Base-by-base conservation (phyloP, 108 stramenopile genomes). In the Pseudonitzschia multiseries region DNA sequence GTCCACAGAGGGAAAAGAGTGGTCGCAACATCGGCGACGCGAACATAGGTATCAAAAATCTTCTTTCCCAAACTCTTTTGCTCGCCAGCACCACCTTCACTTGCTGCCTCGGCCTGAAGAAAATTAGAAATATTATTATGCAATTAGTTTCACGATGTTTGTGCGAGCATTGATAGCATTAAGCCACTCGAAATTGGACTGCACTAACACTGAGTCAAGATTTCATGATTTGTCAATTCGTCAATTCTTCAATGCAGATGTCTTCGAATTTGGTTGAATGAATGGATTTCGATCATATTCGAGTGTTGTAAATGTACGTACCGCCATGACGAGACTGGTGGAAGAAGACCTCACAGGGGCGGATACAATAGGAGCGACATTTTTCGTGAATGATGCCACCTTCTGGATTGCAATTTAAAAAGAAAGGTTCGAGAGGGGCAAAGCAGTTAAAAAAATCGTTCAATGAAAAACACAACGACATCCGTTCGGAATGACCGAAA, bases 1-100 rank as follows among this genome's bases (percentile, higher is more conserved):
- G 96, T 96, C 97, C 97, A 97, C 24, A 97, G 66, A 51, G 97
- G 97, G 66, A 97, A 97, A 28, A 97, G 86, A 52, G 87, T 96
- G 53, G 95, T 96, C 67, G 95, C 91, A 29, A 87, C 81, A 52
- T 92, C 87, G 57, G 93, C 87, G 2, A 84, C 87, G 69, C 92
- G 96, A 59, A 81, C 80, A 72, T 97, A 97, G 20, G 77, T 86
- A 65, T 94, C 89, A 78, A 96, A 93, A 73, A 87, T 77, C 69
- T 90, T 90, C 41, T 79, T 70, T 59, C 74, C 82, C 6, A 89
- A 74, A 18, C 60, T 52, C 26, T 41, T 53, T 56, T 22, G 22
- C 20, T 24, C 54, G 21, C 54, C 54, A n/a, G 33, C 61, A 59
- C 56, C 56, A 18, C 40, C 61, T 33, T 62, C 61, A 33, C 61